phyloP scores from a whole-genome alignment of 2,329 filamentous ascomycete species.

The Westerdykella sp. region DNA sequence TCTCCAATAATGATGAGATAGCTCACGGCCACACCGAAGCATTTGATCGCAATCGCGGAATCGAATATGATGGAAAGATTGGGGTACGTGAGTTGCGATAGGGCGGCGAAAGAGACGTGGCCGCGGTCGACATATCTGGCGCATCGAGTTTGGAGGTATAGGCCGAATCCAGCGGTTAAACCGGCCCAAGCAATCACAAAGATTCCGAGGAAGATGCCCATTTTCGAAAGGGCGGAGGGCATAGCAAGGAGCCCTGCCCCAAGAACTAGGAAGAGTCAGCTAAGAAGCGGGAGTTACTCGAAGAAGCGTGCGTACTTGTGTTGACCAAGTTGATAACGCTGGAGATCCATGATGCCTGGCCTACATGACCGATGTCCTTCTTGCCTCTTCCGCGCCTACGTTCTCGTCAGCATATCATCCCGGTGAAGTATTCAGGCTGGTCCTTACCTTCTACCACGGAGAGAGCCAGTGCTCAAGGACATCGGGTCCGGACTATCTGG shows the following conservation, averaged over 20 bases:
- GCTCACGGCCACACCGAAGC: constrained; percentile 93
- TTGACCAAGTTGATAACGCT: constrained; percentile 95
- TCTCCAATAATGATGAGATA: constrained; percentile 99
- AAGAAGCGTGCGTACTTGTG: constrained; percentile 60
- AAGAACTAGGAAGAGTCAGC: constrained; percentile 57
- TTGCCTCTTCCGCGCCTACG: constrained; percentile 54
- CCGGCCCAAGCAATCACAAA: constrained; percentile 89
- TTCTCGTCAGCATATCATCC: constrained; percentile 15
- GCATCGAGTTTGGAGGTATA: constrained; percentile 92
- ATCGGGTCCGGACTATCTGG: constrained; percentile 37
- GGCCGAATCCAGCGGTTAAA: constrained; percentile 78
- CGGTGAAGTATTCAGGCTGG: background rate
- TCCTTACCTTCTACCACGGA: constrained; percentile 32
- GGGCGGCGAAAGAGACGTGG: constrained; percentile 85
- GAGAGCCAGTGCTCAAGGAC: constrained; percentile 38
- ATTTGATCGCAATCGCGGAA: constrained; percentile 92
- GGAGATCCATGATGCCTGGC: constrained; percentile 81
- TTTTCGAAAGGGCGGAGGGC: constrained; percentile 92
- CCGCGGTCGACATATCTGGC: constrained; percentile 88
- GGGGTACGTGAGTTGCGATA: constrained; percentile 94
- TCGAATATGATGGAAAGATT: constrained; percentile 95
- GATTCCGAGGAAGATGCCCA: constrained; percentile 81
- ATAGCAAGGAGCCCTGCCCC: constrained; percentile 91
- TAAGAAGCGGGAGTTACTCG: background rate
- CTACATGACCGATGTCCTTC: constrained; percentile 62